Percentiles rank a stretch among this genome's conserved stretches.
Evolutionary conservation across 164 flowering plant genomes (phyloP).

Genomic region (Akebia trifoliata): DNA sequence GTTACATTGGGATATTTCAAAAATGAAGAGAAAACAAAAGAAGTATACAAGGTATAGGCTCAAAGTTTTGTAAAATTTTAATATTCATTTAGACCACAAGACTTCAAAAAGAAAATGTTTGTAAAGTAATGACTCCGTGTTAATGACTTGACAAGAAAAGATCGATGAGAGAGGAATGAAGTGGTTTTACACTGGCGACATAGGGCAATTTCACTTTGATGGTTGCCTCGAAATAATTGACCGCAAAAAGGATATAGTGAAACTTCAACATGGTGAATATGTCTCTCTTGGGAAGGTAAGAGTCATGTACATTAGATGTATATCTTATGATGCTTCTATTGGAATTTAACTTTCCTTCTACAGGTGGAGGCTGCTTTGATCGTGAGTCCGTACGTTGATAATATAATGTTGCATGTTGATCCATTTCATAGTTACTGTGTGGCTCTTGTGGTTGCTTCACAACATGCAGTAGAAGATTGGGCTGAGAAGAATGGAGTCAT

Average conservation of each 20-base stretch:
- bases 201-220: slow-evolving; percentile 84
- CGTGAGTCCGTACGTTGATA: slow-evolving; percentile 78
- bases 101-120: neutral
- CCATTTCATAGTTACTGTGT: slow-evolving; percentile 90
- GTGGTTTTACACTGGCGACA: slow-evolving; percentile 97
- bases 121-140: neutral
- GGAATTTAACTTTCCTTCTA: slow-evolving; percentile 10
- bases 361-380: slow-evolving; percentile 89
- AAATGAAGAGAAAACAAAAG: slow-evolving; percentile 78
- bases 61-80: neutral
- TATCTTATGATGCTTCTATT: no score
- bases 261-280: slow-evolving; percentile 99
- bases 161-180: slow-evolving; percentile 90
- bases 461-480: slow-evolving; percentile 64
- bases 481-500: slow-evolving; percentile 52
- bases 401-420: slow-evolving; percentile 89
- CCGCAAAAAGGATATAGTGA: slow-evolving; percentile 95
- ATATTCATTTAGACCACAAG: neutral
- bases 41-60: slow-evolving; percentile 78
- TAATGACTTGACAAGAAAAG: slow-evolving; percentile 28
- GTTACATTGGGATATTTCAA: slow-evolving; percentile 93
- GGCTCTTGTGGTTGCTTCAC: slow-evolving; percentile 83
- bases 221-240: slow-evolving; percentile 98
- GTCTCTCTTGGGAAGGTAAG: slow-evolving; percentile 93
- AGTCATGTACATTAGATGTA: no score